A percentile compares a stretch with the other conserved stretches of the same genome.
These are phyloP conservation scores for Lyophyllum decastes DNA, from an alignment of 768 basidiomycete species.

Conservation along the genomic window DNA sequence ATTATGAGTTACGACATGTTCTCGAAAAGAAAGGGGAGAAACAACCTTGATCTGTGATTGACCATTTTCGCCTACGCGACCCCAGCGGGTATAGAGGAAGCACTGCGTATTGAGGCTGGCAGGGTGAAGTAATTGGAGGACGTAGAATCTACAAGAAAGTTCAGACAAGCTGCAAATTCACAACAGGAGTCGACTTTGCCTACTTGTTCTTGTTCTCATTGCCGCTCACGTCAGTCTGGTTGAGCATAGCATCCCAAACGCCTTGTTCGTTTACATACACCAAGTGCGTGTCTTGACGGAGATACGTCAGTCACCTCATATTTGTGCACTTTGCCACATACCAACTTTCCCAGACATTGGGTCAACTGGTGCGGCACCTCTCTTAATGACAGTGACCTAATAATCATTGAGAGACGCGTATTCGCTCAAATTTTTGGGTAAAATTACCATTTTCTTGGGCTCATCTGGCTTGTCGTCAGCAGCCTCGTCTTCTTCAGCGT, in stretches of 20 bases:
- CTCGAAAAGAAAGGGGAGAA: neutral
- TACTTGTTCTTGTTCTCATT: constrained; percentile 60
- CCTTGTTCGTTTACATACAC: constrained; percentile 43
- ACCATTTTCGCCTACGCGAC: constrained; percentile 62
- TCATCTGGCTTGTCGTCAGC: constrained; percentile 21
- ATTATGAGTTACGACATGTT: neutral
- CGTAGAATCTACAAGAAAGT: constrained; percentile 48
- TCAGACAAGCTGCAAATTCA: neutral
- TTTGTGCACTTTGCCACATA: constrained; percentile 29
- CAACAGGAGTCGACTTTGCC: neutral
- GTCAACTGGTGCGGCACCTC: constrained; percentile 60
- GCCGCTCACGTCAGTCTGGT: constrained; percentile 56
- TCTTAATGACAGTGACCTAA: constrained; percentile 44
- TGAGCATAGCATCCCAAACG: constrained; percentile 63
- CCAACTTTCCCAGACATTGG: constrained; percentile 43
- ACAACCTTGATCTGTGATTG: constrained; percentile 48
- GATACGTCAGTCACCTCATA: neutral
- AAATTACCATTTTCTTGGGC: constrained; percentile 48
- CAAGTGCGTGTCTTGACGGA: constrained; percentile 46
- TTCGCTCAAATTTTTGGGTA: neutral
- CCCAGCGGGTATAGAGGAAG: constrained; percentile 56
- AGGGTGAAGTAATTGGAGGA: constrained; percentile 56
- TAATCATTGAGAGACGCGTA: constrained; percentile 4
- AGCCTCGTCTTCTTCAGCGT: constrained; percentile 24
- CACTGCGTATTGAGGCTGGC: constrained; percentile 37